Base-by-base conservation (phyloP, 495 filamentous ascomycete genomes). In the Parathielavia appendiculata region DNA sequence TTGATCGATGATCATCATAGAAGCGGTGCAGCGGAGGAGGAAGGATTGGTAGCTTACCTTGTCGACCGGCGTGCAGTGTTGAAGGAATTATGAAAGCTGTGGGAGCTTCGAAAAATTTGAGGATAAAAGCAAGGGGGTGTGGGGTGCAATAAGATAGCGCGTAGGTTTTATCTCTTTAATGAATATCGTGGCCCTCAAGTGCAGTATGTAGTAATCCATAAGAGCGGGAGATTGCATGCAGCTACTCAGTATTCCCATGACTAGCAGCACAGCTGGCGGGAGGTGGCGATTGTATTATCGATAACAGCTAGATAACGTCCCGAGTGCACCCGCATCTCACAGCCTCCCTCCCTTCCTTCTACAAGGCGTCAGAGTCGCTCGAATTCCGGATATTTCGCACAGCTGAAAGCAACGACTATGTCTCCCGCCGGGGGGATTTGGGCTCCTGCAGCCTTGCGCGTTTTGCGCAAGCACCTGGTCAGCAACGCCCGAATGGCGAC, bases 401-500 rank as follows among this genome's bases (percentile, higher is more conserved):
- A 41, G 56, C 17, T 56, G 53, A 50, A 38, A 48, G 43, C 16
- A 46, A 50, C 61, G 66, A 77, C 60, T 59, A 91, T 91, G 88
- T 79, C 86, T 74, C 78, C 83, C 63, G 50, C 64, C 59, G 85
- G 84, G 75, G 86, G 85, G 74, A 78, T 89, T 66, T 80, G 85
- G 80, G 83, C 86, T 59, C 83, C 86, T 60, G 84, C 86, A 63
- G 76, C 86, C 61, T 74, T 87, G 78, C 85, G 84, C 74, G 77
- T 81, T 61, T 75, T 88, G 63, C 83, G 85, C 74, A 83, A 80
- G 70, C 83, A 84, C 73, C 79, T 87, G 64, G 80, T 78, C 61
- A 84, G 81, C 70, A 82, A 84, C 60, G 76, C 74, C 57, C 83
- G 79, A 66, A 72, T 85, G 65, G 60, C 66, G 16, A 54, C 59